Evolutionary conservation across 805 yeast genomes (phyloP), one percentile per base, ranked within the genome.

Genomic region (Saturnispora sanitii): DNA sequence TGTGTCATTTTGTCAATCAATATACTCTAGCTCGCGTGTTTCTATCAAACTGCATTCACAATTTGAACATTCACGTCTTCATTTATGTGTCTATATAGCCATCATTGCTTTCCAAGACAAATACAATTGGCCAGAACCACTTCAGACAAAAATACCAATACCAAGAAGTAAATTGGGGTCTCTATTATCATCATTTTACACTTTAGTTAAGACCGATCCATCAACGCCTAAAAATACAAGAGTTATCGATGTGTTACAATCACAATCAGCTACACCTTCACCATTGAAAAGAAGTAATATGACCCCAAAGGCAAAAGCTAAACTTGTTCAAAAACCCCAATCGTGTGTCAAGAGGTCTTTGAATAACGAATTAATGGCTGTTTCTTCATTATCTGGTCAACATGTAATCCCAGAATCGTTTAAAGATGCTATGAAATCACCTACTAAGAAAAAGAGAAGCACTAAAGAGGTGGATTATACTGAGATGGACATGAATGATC

Each of bases 11-110:
- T 55, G 70, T 5, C 70, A 61, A 27, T 65, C 71, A 3, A 52
- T 77, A 12, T 76, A 77, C 50, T 56, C 70, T 1, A 68, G 80
- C 17, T 63, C 80, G n/a, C 73, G 66, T 42, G 67, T 70, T 34
- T 71, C 72, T 44, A 55, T 60, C 25, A 52, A 53, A 1, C 55
- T 81, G 18, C 68, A 73, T 12, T 67, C 68, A 20, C 66, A 66
- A 30, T 73, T 75, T 38, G 88, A 82, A 47, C 62, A 71, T 2
- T 86, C 85, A 2, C 62, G 90, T 40, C 69, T 68, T 41, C 88
- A 82, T 54, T 55, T 82, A 11, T 77, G 86, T 55, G 82, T 86
- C 4, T 73, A 62, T 46, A 54, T 80, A 19, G 79, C 83, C 0
- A 70, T 71, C 12, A 77, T 75, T 43, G 66, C 66, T 45, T 66